phyloP scores from a whole-genome alignment of 306 rosid species.

The Dicorynia guianensis region DNA sequence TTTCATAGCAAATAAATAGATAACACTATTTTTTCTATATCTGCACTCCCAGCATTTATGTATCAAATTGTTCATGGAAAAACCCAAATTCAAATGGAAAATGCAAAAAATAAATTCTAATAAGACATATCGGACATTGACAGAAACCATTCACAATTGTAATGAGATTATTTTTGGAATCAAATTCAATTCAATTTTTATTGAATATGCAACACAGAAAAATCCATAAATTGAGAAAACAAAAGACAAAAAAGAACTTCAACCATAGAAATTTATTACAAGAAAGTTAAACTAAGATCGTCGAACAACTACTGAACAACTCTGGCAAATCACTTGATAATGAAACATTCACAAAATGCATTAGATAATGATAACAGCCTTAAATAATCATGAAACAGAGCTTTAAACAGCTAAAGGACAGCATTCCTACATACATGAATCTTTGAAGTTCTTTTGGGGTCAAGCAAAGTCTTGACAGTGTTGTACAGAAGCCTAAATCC shows the following conservation, averaged over 20 bases:
- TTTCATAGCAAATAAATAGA: too few relatives aligned
- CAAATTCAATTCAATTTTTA: neutral
- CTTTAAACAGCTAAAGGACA: slow-evolving; percentile 16
- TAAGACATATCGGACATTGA: too few relatives aligned
- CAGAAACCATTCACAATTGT: too few relatives aligned
- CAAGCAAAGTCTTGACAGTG: slow-evolving; percentile 86
- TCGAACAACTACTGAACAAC: slow-evolving; percentile 30
- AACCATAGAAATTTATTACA: slow-evolving; percentile 7
- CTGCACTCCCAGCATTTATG: too few relatives aligned
- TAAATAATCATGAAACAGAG: slow-evolving; percentile 30
- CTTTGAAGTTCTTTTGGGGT: slow-evolving; percentile 94
- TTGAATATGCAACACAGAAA: slow-evolving; percentile 13
- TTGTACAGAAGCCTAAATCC: slow-evolving; percentile 95
- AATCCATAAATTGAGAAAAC: neutral
- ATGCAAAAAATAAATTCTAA: too few relatives aligned
- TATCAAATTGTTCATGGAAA: too few relatives aligned
- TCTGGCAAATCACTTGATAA: slow-evolving; percentile 91
- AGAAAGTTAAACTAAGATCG: slow-evolving; percentile 23
- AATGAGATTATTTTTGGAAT: slow-evolving; percentile 4
- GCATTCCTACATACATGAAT: slow-evolving; percentile 47
- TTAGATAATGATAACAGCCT: slow-evolving; percentile 34
- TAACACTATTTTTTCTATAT: too few relatives aligned
- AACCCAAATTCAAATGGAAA: too few relatives aligned
- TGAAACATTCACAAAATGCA: slow-evolving; percentile 22
- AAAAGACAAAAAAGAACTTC: neutral